phyloP scores from a whole-genome alignment of 257 asterid genomes.

The Penstemon barbatus region DNA sequence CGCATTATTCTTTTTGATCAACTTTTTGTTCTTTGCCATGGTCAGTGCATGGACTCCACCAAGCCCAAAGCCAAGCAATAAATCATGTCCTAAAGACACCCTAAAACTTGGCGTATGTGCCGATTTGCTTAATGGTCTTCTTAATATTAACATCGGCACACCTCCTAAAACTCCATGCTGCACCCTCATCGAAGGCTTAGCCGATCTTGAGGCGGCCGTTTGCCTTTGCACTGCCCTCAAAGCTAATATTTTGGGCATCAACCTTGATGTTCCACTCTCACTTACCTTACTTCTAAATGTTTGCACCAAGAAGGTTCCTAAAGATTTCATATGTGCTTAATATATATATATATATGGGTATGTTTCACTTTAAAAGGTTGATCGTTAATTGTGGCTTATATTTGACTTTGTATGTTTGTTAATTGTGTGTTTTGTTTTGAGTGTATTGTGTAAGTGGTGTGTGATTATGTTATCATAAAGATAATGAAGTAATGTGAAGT shows the following conservation, averaged over 20 bases:
- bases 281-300: slow-evolving; percentile 37
- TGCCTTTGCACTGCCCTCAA: slow-evolving; percentile 43
- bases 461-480: no score
- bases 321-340: slow-evolving; percentile 27
- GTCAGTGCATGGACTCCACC: slow-evolving; percentile 19
- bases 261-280: slow-evolving; percentile 34
- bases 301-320: slow-evolving; percentile 33
- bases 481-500: no score
- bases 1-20: slow-evolving; percentile 14
- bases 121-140: slow-evolving; percentile 27
- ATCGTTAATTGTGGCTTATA: no score
- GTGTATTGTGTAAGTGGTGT: no score
- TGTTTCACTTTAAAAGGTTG: no score
- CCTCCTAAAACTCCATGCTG: slow-evolving; percentile 36
- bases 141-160: slow-evolving; percentile 16
- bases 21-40: slow-evolving; percentile 9
- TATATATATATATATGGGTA: no score
- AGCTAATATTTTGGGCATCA: slow-evolving; percentile 34
- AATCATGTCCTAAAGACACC: slow-evolving; percentile 23
- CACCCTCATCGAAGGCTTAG: slow-evolving; percentile 29
- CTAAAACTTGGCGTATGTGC: slow-evolving; percentile 30
- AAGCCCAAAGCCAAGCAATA: slow-evolving; percentile 3
- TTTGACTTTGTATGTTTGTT: no score
- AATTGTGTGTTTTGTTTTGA: no score
- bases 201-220: slow-evolving; percentile 35